Base-by-base conservation (phyloP, 805 yeast genomes). In the Metschnikowia kofuensis region DNA sequence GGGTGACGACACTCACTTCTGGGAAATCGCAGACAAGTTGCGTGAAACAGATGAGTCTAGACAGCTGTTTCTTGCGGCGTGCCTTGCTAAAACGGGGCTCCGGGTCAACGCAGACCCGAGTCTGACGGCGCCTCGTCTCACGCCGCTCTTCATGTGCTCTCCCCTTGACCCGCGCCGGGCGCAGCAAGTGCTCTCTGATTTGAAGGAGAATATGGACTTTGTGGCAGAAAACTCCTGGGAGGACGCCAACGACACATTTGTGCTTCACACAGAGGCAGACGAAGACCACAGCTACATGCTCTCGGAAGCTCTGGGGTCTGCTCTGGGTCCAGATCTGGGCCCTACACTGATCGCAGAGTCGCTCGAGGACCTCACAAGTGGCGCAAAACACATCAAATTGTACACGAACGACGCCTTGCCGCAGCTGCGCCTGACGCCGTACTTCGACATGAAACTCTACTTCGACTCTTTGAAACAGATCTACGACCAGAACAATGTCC, bases 371-470 rank as follows among this genome's bases (percentile, higher is more conserved):
- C 37, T 55, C 26, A 32, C 44, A 1, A 68, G 74, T 1, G 81
- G 56, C 12, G 53, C 79, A 0, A 85, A 86, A 60, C 80, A 83
- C 37, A 60, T 89, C 2, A 73, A 75, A 47, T 70, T 80, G 6
- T 59, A 68, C 4, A 77, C 74, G 45, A 63, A 65, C 1, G 74
- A 75, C 6, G 60, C 59, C 0, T 45, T 70, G 1, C 91, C 96
- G 1, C 75, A 74, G 7, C 50, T 69, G 7, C 74, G 71, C 42
- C 60, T 72, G 11, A 85, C 96, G 0, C 92, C 97, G 0, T 83
- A 81, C 64, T 92, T 92, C 68, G 81, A 86, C 58, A 76, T 85
- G 60, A 55, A 62, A 8, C 59, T 69, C 32, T 94, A 84, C 64
- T 86, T 77, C 62, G 60, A 66, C 8, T 57, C 63, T 28, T 64